Percentiles rank a stretch among this genome's conserved stretches.
Conservation (phyloP, 495 filamentous ascomycete species). For the Stereocaulon alpinum region DNA sequence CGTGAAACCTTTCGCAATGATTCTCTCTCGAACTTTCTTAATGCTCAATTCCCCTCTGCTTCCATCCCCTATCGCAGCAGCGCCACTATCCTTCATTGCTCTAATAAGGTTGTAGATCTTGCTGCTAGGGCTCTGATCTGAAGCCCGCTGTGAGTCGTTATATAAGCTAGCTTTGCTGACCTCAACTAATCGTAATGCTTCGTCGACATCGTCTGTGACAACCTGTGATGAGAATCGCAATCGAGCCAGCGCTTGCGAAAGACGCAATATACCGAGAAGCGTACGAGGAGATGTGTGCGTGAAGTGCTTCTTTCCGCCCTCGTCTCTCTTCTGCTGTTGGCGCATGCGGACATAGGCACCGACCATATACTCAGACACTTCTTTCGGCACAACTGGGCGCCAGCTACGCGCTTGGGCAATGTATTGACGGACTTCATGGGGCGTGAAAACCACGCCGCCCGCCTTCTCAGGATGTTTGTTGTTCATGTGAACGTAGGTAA, state of each 20-base stretch:
- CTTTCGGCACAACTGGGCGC: conserved; percentile 72
- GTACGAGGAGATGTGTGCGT: conserved; percentile 89
- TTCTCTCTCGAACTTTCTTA: conserved; percentile 74
- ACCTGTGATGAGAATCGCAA: conserved; percentile 77
- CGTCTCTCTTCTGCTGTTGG: conserved; percentile 76
- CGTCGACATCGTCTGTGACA: conserved; percentile 86
- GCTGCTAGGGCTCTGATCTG: conserved; percentile 69
- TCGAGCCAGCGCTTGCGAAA: conserved; percentile 91
- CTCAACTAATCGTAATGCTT: conserved; percentile 82
- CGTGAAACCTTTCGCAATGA: conserved; percentile 93
- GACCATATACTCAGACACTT: conserved; percentile 88
- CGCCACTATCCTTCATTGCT: conserved; percentile 69
- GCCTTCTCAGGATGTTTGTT: conserved; percentile 75
- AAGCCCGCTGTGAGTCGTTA: conserved; percentile 47
- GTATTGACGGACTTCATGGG: conserved; percentile 88
- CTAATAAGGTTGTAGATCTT: conserved; percentile 92
- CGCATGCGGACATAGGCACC: conserved; percentile 91
- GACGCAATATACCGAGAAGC: conserved; percentile 79
- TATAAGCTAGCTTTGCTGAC: conserved; percentile 82
- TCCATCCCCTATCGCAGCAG: conserved; percentile 62
- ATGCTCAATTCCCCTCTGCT: conserved; percentile 72
- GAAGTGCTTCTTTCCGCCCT: conserved; percentile 80
- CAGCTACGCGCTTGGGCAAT: conserved; percentile 84
- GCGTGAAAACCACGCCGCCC: conserved; percentile 65
- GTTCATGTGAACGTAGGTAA: conserved; percentile 96